A percentile compares a stretch with the other conserved stretches of the same genome.
phyloP scores from a whole-genome alignment of 768 basidiomycete species.

The Amanita polypyramis region DNA sequence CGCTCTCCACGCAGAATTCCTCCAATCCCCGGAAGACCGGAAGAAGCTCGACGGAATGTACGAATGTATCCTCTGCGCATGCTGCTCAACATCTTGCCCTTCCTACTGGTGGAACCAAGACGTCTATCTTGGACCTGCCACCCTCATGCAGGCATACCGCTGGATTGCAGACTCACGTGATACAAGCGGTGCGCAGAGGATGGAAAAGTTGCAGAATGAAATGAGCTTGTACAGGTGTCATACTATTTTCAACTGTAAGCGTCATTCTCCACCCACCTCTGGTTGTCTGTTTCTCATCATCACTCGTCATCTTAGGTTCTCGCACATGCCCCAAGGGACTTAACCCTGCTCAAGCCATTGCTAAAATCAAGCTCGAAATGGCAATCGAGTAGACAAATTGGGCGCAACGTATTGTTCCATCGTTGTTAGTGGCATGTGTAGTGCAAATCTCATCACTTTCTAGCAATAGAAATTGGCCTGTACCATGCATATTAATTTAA shows the following conservation, averaged over 20 bases:
- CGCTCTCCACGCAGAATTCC: conserved; percentile 57
- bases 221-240: conserved; percentile 97
- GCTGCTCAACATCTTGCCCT: conserved; percentile 96
- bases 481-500: not conserved
- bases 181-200: conserved; percentile 64
- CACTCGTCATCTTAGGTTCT: conserved; percentile 38
- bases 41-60: conserved; percentile 96
- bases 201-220: conserved; percentile 90
- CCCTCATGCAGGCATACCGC: conserved; percentile 92
- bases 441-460: no score
- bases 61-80: conserved; percentile 95
- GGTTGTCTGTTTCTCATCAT: not conserved
- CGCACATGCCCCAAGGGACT: conserved; percentile 97
- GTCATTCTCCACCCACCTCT: not conserved
- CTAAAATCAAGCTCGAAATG: conserved; percentile 87
- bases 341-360: conserved; percentile 87
- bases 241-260: conserved; percentile 92
- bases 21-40: conserved; percentile 87
- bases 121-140: conserved; percentile 95
- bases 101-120: conserved; percentile 99
- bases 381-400: conserved; percentile 46
- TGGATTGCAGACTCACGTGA: conserved; percentile 99
- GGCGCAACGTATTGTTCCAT: not conserved
- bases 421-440: no score
- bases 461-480: not conserved